Evolutionary conservation across 805 yeast genomes (phyloP), one percentile per base, ranked within the genome.

Genomic region (Candida coleopterorum): DNA sequence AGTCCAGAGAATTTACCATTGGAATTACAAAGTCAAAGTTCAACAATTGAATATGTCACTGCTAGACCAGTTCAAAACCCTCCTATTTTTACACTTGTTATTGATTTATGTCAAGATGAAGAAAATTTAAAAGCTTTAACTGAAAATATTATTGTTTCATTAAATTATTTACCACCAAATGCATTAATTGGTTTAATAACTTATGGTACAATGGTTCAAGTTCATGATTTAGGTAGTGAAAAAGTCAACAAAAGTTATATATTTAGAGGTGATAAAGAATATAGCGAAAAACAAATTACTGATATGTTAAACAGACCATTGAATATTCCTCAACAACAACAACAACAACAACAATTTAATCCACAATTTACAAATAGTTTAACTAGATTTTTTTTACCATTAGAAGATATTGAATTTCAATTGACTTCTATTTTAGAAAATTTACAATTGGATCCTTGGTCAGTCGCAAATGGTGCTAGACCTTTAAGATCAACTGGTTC

Each of bases 401-500:
- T 85, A 32, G 81, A 77, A 50, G 74, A 76, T 35, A 83, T 90
- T 37, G 97, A 90, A 66, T 82, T 81, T 59, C 88, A 82, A 62
- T 72, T 90, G 50, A 83, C 86, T 20, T 78, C 76, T 44, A 73
- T 85, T 38, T 72, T 93, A 49, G 96, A 88, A 62, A 77, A 79
- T 42, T 72, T 93, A 55, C 69, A 79, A 41, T 73, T 71, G 20
- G 95, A 86, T 54, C 85, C 89, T 41, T 93, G 99, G 99, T 77
- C 90, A 23, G 84, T 85, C 25, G 82, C 84, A 32, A 76, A 83
- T 34, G 86, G 85, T 35, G 79, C 79, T 53, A 79, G 99, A 58
- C 85, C 97, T 7, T 64, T 85, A 37, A 77, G 99, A 66, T 84
- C 90, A 41, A 86, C 96, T 3, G 98, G 98, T 41, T 80, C 94